Percentiles rank a stretch among this genome's conserved stretches.
Conservation (phyloP, 805 yeast genomes). For the Candida argentea region DNA sequence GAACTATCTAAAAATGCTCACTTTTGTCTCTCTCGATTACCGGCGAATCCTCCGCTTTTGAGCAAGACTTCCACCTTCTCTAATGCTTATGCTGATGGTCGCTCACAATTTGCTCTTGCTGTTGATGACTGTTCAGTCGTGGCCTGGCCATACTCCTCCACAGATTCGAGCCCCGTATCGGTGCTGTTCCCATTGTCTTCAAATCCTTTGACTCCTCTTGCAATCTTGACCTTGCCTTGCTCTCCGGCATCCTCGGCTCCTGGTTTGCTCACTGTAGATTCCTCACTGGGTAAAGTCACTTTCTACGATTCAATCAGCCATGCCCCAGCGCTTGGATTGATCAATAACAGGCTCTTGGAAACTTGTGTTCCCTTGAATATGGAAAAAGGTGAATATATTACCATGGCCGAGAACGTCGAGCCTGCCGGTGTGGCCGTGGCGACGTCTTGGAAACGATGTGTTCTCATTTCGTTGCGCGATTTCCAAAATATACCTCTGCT, state of each 20-base stretch:
- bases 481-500: slow-evolving; percentile 51
- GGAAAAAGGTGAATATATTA: slow-evolving; percentile 42
- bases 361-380: slow-evolving; percentile 28
- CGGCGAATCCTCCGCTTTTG: slow-evolving; percentile 42
- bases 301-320: slow-evolving; percentile 70
- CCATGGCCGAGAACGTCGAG: slow-evolving; percentile 48
- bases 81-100: slow-evolving; percentile 38
- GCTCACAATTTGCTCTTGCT: slow-evolving; percentile 39
- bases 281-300: slow-evolving; percentile 45
- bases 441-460: slow-evolving; percentile 59
- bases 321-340: slow-evolving; percentile 55
- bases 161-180: slow-evolving; percentile 49
- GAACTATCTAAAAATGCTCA: slow-evolving; percentile 52
- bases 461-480: slow-evolving; percentile 57
- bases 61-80: slow-evolving; percentile 12
- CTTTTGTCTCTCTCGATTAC: slow-evolving; percentile 47
- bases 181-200: slow-evolving; percentile 39
- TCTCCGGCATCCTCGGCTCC: slow-evolving; percentile 44
- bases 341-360: slow-evolving; percentile 34
- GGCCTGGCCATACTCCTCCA: slow-evolving; percentile 61
- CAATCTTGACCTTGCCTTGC: slow-evolving; percentile 48
- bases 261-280: slow-evolving; percentile 60
- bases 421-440: slow-evolving; percentile 68
- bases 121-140: slow-evolving; percentile 41
- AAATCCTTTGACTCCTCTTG: slow-evolving; percentile 34